A percentile compares a stretch with the other conserved stretches of the same genome.
Evolutionary conservation across 192 early-diverging fungal genomes (phyloP).

Genomic region (Coemansia sp.): DNA sequence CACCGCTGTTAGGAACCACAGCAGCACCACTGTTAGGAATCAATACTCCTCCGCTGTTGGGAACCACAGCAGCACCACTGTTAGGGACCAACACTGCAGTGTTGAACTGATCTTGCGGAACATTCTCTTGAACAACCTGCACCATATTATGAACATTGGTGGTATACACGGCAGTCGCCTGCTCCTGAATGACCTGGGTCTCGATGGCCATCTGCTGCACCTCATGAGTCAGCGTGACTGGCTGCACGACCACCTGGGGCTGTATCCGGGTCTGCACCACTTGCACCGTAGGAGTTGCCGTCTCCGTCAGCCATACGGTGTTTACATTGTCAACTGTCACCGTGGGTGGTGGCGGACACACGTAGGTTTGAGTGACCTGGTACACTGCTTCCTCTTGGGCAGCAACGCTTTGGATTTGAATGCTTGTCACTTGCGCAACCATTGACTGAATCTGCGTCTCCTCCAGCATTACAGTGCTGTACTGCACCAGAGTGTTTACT

Average conservation of each 20-base stretch:
- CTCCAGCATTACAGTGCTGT: conserved; percentile 41
- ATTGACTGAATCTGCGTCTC: conserved; percentile 34
- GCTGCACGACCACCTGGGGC: conserved; percentile 51
- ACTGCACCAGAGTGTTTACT: conserved; percentile 36
- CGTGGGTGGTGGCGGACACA: conserved; percentile 42
- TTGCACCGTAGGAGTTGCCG: conserved; percentile 47
- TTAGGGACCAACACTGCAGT: conserved; percentile 15
- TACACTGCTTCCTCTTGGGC: conserved; percentile 38
- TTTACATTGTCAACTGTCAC: conserved; percentile 46
- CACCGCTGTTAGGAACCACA: conserved; percentile 4
- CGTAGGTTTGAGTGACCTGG: conserved; percentile 49
- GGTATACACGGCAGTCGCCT: conserved; percentile 35
- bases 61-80: background rate
- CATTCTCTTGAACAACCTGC: conserved; percentile 51
- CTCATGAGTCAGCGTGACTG: conserved; percentile 45
- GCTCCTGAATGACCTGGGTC: conserved; percentile 41
- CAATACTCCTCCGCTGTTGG: background rate
- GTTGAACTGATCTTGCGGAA: conserved; percentile 26
- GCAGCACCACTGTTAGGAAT: conserved; percentile 10
- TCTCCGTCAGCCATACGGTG: conserved; percentile 45
- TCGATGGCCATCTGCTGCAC: conserved; percentile 40
- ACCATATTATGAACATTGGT: conserved; percentile 48
- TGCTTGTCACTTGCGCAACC: conserved; percentile 34
- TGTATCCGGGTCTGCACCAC: conserved; percentile 40
- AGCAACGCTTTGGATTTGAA: conserved; percentile 40